Evolutionary conservation across 306 rosid genomes (phyloP).

Genomic region (Cicer yamashitae): DNA sequence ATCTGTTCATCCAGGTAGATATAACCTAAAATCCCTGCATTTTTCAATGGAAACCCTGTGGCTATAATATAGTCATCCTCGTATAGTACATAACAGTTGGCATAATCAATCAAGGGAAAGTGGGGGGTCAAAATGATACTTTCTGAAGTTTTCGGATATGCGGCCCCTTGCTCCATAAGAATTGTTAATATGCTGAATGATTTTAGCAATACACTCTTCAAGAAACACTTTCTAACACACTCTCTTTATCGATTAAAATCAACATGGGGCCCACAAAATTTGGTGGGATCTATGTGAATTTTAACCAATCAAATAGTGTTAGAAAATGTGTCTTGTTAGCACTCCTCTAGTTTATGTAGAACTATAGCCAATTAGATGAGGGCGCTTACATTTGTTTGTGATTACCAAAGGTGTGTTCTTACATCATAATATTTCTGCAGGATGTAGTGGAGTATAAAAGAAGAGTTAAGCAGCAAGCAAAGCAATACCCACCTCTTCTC

Average conservation of each 20-base stretch:
- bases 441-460: conserved; percentile 80
- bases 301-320: too few species aligned
- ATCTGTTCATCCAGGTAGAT: conserved; percentile 92
- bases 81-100: not conserved
- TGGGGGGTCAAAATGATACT: not conserved
- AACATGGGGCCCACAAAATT: too few species aligned
- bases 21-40: conserved; percentile 9
- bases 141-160: conserved; percentile 8
- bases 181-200: conserved; percentile 1
- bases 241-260: too few species aligned
- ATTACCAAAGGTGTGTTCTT: conserved; percentile 10
- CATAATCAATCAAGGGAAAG: not conserved
- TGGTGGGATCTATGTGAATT: too few species aligned
- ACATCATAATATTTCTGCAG: conserved; percentile 56
- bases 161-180: not conserved
- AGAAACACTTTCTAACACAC: too few species aligned
- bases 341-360: not conserved
- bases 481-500: conserved; percentile 84
- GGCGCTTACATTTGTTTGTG: not conserved
- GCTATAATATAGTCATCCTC: not conserved
- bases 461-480: conserved; percentile 90
- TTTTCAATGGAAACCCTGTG: conserved; percentile 4
- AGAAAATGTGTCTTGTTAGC: too few species aligned
- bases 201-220: too few species aligned
- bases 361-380: not conserved